Evolutionary conservation across 78 protist genomes (phyloP).

Genomic region (Chrysochromulina tobinii): DNA sequence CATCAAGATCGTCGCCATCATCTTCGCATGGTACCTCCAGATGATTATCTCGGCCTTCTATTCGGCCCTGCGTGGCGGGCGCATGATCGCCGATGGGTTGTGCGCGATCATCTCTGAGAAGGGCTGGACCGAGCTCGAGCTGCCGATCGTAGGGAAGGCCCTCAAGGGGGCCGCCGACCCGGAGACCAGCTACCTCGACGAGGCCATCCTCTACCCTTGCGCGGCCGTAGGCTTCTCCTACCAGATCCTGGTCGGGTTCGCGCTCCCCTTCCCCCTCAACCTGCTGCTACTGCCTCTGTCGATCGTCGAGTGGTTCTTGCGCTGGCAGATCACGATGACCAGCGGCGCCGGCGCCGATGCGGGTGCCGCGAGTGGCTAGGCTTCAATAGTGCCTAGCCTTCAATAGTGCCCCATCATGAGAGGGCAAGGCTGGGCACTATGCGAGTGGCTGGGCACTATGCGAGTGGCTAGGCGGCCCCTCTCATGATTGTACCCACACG

Average conservation of each 20-base stretch:
- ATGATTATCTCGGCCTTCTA: not conserved
- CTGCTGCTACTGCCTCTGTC: not conserved
- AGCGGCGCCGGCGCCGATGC: too few relatives aligned
- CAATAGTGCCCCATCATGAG: too few relatives aligned
- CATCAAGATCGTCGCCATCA: not conserved
- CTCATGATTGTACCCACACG: too few relatives aligned
- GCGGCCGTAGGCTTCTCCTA: not conserved
- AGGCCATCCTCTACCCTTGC: not conserved
- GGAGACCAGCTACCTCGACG: not conserved
- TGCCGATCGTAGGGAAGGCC: too few relatives aligned
- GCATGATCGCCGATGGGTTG: not conserved
- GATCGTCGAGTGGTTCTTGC: not conserved
- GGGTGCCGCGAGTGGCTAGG: too few relatives aligned
- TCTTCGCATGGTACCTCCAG: not conserved
- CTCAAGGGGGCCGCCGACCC: not conserved
- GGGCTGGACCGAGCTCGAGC: not conserved
- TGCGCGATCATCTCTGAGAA: not conserved
- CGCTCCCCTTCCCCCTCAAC: not conserved
- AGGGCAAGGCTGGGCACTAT: too few relatives aligned
- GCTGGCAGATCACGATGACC: not conserved
- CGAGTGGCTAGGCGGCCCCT: too few relatives aligned
- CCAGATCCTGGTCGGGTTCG: not conserved
- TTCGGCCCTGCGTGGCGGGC: not conserved
- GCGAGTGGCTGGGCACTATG: too few relatives aligned
- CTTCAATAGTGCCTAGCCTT: too few relatives aligned